Conservation (phyloP, 1,284 basidiomycete genomes). For the Ustilago hordei region DNA sequence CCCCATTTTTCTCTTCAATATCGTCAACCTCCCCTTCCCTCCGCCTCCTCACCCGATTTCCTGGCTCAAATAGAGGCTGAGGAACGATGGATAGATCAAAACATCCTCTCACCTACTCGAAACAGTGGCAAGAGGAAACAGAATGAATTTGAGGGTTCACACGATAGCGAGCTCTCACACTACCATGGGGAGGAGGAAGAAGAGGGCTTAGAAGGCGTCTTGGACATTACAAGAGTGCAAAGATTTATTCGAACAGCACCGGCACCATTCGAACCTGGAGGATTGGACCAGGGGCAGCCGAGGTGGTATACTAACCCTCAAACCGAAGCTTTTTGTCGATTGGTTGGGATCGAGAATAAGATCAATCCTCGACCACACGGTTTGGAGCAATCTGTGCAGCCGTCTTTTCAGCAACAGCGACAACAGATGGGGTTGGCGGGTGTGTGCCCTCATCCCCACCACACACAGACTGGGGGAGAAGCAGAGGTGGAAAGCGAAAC, state of each 20-base stretch:
- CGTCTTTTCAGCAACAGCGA: neutral
- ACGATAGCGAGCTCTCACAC: neutral
- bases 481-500: neutral
- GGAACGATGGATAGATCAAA: slow-evolving; percentile 73
- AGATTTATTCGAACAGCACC: slow-evolving; percentile 61
- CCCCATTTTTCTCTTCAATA: slow-evolving; percentile 77
- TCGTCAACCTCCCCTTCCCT: slow-evolving; percentile 74
- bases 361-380: slow-evolving; percentile 33
- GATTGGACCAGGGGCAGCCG: slow-evolving; percentile 66
- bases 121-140: slow-evolving; percentile 68
- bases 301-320: slow-evolving; percentile 89
- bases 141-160: slow-evolving; percentile 55
- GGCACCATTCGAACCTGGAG: slow-evolving; percentile 72
- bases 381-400: neutral
- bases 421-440: neutral
- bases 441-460: neutral
- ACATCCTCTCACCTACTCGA: slow-evolving; percentile 72
- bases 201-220: neutral
- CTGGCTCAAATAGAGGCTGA: slow-evolving; percentile 70
- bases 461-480: neutral
- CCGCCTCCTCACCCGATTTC: slow-evolving; percentile 73
- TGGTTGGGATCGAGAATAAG: slow-evolving; percentile 81
- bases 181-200: neutral
- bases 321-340: slow-evolving; percentile 84
- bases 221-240: slow-evolving; percentile 50